phyloP scores from a whole-genome alignment of 768 basidiomycete species.

The Strobilomyces echinocephalus region DNA sequence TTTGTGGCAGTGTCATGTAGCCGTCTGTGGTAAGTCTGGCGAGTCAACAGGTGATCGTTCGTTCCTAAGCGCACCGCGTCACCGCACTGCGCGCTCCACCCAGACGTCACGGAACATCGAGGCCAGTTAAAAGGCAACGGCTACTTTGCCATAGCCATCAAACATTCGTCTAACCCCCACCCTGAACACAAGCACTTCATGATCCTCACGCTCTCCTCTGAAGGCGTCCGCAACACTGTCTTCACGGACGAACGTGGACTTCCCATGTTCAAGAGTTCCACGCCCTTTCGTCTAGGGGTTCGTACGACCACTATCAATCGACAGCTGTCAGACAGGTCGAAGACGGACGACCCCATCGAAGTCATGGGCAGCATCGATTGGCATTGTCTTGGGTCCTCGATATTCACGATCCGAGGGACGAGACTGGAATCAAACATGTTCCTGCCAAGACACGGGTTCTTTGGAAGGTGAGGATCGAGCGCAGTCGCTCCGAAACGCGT shows the following conservation, averaged over 20 bases:
- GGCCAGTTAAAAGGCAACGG: constrained; percentile 3
- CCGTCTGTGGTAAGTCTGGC: background rate
- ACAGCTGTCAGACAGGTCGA: background rate
- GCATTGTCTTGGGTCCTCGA: constrained; percentile 26
- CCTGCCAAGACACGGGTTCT: constrained; percentile 17
- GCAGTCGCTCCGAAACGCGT: background rate
- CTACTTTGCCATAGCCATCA: no score
- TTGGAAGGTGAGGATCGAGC: constrained; percentile 9
- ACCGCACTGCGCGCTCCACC: background rate
- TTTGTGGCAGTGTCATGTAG: background rate
- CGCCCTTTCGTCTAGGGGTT: constrained; percentile 17
- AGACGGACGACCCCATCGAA: constrained; percentile 20
- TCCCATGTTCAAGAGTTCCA: constrained; percentile 24
- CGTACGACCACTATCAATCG: constrained; percentile 19
- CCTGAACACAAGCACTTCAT: constrained; percentile 7
- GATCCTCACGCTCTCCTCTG: constrained; percentile 23
- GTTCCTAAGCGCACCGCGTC: background rate
- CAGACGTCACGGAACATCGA: background rate
- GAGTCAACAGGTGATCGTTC: background rate
- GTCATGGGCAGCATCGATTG: constrained; percentile 32
- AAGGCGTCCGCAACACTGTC: constrained; percentile 24
- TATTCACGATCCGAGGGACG: constrained; percentile 26
- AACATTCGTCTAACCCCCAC: background rate
- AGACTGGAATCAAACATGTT: constrained; percentile 25
- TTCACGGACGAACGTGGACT: constrained; percentile 27